Percentiles rank a stretch among this genome's conserved stretches.
phyloP scores from a whole-genome alignment of 345 rosid species.

The Linum lewisii region DNA sequence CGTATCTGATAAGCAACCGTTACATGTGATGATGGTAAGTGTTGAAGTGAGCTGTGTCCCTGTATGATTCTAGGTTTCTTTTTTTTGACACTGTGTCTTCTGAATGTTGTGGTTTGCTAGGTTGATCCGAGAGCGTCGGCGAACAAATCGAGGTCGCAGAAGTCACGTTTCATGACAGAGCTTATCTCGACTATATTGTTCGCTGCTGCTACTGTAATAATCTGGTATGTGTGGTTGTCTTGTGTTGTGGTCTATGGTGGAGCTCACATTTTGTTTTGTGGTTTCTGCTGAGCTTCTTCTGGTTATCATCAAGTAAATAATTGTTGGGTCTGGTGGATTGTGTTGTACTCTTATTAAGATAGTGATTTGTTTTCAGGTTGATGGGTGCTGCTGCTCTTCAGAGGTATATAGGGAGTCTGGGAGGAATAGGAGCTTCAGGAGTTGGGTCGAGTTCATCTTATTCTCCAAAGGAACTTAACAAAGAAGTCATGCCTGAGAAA shows the following conservation, averaged over 20 bases:
- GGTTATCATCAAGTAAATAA: neutral
- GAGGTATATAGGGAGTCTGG: slow-evolving; percentile 83
- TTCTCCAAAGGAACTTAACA: slow-evolving; percentile 77
- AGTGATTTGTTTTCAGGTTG: slow-evolving; percentile 42
- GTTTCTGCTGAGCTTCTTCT: neutral
- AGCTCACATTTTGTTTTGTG: neutral
- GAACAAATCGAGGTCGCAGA: neutral
- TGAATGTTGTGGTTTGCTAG: neutral
- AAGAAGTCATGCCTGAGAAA: slow-evolving; percentile 95
- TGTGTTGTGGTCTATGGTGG: neutral
- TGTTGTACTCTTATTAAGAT: slow-evolving; percentile 13
- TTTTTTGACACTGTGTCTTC: neutral
- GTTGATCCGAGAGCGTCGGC: neutral
- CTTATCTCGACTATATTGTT: neutral
- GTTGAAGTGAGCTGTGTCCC: neutral
- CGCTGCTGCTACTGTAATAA: neutral
- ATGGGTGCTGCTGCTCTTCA: slow-evolving; percentile 97
- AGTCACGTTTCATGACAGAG: neutral
- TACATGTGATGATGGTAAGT: slow-evolving; percentile 91
- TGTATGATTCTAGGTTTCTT: neutral
- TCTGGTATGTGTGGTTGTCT: neutral
- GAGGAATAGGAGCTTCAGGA: slow-evolving; percentile 96
- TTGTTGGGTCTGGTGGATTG: neutral
- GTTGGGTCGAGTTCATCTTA: slow-evolving; percentile 96
- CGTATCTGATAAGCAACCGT: slow-evolving; percentile 79